phyloP scores from a whole-genome alignment of 495 filamentous ascomycete species.

The Podospora australis region DNA sequence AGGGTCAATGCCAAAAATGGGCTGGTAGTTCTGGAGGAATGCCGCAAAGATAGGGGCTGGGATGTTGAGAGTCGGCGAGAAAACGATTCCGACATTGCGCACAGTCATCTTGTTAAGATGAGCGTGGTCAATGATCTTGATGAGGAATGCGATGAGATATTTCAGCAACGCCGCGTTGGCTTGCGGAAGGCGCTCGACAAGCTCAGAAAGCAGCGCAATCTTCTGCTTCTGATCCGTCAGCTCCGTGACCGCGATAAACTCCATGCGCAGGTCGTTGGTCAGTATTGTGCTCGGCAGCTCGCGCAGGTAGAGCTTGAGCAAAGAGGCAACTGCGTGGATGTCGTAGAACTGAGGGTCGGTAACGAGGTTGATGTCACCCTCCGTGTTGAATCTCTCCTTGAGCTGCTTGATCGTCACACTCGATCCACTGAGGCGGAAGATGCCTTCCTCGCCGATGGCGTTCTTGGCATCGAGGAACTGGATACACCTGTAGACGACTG shows the following conservation, averaged over 20 bases:
- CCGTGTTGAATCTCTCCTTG: conserved; percentile 84
- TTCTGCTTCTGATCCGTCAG: conserved; percentile 70
- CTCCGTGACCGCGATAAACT: conserved; percentile 83
- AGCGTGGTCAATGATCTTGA: conserved; percentile 81
- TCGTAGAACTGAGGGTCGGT: conserved; percentile 83
- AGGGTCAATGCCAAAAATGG: conserved; percentile 70
- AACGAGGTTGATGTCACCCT: conserved; percentile 87
- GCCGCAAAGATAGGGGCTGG: conserved; percentile 89
- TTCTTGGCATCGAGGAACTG: conserved; percentile 84
- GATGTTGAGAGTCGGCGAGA: conserved; percentile 97
- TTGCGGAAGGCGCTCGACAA: conserved; percentile 77
- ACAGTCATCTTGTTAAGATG: conserved; percentile 97
- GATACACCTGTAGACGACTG: conserved; percentile 95
- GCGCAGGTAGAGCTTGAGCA: conserved; percentile 89
- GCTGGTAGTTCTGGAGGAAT: conserved; percentile 84
- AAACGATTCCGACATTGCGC: conserved; percentile 95
- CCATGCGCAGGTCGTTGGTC: conserved; percentile 81
- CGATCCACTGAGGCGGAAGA: conserved; percentile 91
- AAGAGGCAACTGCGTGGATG: conserved; percentile 89
- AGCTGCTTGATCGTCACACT: conserved; percentile 89
- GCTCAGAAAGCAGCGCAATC: conserved; percentile 69
- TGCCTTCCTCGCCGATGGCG: conserved; percentile 83
- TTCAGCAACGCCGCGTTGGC: conserved; percentile 73
- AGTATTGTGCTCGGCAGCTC: conserved; percentile 88
- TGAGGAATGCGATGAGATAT: conserved; percentile 78